Conservation (phyloP, 164 flowering plant species). For the Sedum album region DNA sequence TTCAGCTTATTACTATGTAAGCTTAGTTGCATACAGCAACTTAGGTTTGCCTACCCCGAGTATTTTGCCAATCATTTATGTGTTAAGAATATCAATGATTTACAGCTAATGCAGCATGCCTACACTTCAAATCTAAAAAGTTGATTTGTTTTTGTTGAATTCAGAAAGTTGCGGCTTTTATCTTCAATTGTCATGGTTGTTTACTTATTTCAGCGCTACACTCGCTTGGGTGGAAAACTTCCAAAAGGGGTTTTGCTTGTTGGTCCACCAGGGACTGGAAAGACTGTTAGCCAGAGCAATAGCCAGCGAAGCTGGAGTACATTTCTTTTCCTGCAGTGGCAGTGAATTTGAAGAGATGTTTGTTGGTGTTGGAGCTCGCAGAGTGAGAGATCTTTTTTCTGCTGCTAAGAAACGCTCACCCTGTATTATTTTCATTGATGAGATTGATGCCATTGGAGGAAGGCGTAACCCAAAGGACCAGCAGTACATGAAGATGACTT, state of each 20-base stretch:
- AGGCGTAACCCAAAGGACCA: constrained; percentile 92
- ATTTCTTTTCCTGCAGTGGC: constrained; percentile 95
- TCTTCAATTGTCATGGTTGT: not conserved
- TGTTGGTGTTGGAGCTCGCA: constrained; percentile 97
- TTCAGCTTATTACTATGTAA: no score
- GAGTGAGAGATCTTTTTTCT: constrained; percentile 83
- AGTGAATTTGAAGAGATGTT: constrained; percentile 99
- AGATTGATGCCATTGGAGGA: constrained; percentile 95
- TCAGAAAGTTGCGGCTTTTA: not conserved
- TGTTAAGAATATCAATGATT: no score
- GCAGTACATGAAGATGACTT: constrained; percentile 96
- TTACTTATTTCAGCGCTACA: constrained; percentile 60
- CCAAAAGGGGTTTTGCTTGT: constrained; percentile 97
- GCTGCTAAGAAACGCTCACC: constrained; percentile 92
- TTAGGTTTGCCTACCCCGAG: no score
- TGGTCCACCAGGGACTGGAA: constrained; percentile 98
- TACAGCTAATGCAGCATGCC: not conserved
- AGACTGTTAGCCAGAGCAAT: constrained; percentile 98
- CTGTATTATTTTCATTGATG: constrained; percentile 86
- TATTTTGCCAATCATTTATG: no score
- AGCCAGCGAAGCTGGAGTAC: constrained; percentile 99
- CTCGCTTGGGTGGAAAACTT: constrained; percentile 95
- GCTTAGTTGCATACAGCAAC: no score
- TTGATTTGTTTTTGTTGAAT: not conserved
- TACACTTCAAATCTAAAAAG: not conserved